A percentile compares a stretch with the other conserved stretches of the same genome.
phyloP scores from a whole-genome alignment of 2,329 filamentous ascomycete species.

The Acarospora socialis region DNA sequence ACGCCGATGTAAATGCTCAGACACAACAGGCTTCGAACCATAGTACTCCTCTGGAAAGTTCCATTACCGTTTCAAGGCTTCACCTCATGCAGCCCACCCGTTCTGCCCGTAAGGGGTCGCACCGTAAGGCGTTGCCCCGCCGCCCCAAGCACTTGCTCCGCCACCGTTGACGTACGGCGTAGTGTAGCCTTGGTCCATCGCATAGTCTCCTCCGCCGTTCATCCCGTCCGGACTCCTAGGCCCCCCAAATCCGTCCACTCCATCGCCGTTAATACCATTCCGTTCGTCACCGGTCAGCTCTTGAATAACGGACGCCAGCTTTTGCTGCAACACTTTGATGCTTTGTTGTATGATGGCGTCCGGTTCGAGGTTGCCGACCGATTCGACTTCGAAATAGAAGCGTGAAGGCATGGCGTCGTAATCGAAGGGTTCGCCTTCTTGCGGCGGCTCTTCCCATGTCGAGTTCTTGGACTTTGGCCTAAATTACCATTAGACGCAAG shows the following conservation, averaged over 20 bases:
- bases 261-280: slow-evolving; percentile 31
- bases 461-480: slow-evolving; percentile 75
- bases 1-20: too few relatives aligned
- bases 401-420: slow-evolving; percentile 70
- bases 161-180: slow-evolving; percentile 51
- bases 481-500: slow-evolving; percentile 5
- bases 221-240: slow-evolving; percentile 33
- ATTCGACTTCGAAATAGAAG: slow-evolving; percentile 93
- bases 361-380: slow-evolving; percentile 72
- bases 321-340: slow-evolving; percentile 77
- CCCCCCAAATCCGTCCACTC: slow-evolving; percentile 34
- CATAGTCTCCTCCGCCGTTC: slow-evolving; percentile 24
- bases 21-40: too few relatives aligned
- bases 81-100: slow-evolving; percentile 14
- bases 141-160: slow-evolving; percentile 52
- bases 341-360: slow-evolving; percentile 80
- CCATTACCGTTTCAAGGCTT: too few relatives aligned
- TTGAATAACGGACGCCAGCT: slow-evolving; percentile 70
- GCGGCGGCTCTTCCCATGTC: slow-evolving; percentile 61
- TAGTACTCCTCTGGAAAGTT: too few relatives aligned
- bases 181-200: slow-evolving; percentile 44
- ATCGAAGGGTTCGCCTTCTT: slow-evolving; percentile 77
- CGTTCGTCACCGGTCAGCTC: slow-evolving; percentile 35
- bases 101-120: slow-evolving; percentile 46
- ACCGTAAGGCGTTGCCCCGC: slow-evolving; percentile 42